Base-by-base conservation (phyloP, 129 eudicot species). In the Chrysanthemum makinoi region DNA sequence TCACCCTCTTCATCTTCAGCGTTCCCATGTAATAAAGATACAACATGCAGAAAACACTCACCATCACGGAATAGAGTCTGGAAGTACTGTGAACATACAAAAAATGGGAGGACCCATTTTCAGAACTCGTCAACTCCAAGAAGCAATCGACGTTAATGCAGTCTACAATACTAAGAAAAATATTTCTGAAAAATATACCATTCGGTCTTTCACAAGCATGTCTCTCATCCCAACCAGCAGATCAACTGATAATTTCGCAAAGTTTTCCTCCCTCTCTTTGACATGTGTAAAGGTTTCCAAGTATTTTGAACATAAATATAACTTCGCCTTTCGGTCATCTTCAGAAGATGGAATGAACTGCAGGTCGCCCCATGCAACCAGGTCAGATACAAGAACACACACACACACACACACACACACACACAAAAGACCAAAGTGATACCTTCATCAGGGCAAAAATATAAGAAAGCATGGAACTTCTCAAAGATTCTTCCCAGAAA, bases 401-500 rank as follows among this genome's bases (percentile, higher is more conserved):
- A 56, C 33, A 51, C 80, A 59, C 22, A 18, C n/a, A 56, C 33
- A 74, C 7, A 65, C 19, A 65, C 10, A 53, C 16, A 35, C 9
- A 39, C 22, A 50, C 52, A 72, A 14, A 61, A 20, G 47, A 56
- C 61, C 4, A 79, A 61, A 43, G 70, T 44, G 55, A 60, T 83
- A 95, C 99, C 99, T 95, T 90, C 97, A 95, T 84, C 44, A 95
- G 86, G 46, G 93, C 99, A 75, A 95, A 81, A 64, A 90, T 79
- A 69, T 84, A 86, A 14, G 82, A 80, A 72, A 95, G 97, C 86
- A 95, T 83, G 43, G 74, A 84, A 58, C 83, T 82, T 84, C 96
- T 95, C 80, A 88, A 71, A 77, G 76, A 67, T 65, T 88, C 88
- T 68, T 88, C 91, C 99, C 99, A 95, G 69, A 95, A 95, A 75